Evolutionary conservation across 148 eudicot species (phyloP).

Genomic region (Amaranthus hypochondriacus): DNA sequence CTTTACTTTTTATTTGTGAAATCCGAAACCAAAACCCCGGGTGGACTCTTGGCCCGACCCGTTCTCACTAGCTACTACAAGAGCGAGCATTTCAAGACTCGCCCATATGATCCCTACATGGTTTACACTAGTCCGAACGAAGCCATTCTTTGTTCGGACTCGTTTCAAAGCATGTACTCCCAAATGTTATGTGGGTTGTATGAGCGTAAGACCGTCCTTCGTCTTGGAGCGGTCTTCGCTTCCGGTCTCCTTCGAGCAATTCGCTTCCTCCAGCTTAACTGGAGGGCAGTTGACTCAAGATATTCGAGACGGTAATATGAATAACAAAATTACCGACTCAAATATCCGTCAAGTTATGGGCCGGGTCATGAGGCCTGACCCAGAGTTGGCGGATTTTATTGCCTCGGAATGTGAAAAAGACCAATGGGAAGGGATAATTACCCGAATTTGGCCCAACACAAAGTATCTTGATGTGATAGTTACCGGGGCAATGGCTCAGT

Average conservation of each 20-base stretch:
- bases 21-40: slow-evolving; percentile 73
- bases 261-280: slow-evolving; percentile 82
- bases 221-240: slow-evolving; percentile 82
- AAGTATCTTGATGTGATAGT: slow-evolving; percentile 81
- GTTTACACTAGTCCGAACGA: slow-evolving; percentile 81
- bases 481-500: slow-evolving; percentile 87
- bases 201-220: slow-evolving; percentile 57
- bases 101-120: slow-evolving; percentile 71
- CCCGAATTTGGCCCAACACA: slow-evolving; percentile 77
- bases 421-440: slow-evolving; percentile 69
- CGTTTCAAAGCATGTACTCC: slow-evolving; percentile 81
- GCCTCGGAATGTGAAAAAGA: slow-evolving; percentile 39
- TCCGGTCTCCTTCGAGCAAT: slow-evolving; percentile 87
- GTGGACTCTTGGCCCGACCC: slow-evolving; percentile 85
- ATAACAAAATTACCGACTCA: slow-evolving; percentile 40
- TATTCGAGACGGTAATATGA: slow-evolving; percentile 51
- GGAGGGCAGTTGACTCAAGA: slow-evolving; percentile 49
- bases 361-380: slow-evolving; percentile 45
- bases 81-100: slow-evolving; percentile 80
- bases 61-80: slow-evolving; percentile 84
- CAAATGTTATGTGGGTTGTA: slow-evolving; percentile 85
- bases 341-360: slow-evolving; percentile 31
- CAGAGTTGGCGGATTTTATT: slow-evolving; percentile 44
- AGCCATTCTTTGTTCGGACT: slow-evolving; percentile 73
- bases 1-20: slow-evolving; percentile 77